phyloP scores from a whole-genome alignment of 495 filamentous ascomycete species.

The Poronia punctata region DNA sequence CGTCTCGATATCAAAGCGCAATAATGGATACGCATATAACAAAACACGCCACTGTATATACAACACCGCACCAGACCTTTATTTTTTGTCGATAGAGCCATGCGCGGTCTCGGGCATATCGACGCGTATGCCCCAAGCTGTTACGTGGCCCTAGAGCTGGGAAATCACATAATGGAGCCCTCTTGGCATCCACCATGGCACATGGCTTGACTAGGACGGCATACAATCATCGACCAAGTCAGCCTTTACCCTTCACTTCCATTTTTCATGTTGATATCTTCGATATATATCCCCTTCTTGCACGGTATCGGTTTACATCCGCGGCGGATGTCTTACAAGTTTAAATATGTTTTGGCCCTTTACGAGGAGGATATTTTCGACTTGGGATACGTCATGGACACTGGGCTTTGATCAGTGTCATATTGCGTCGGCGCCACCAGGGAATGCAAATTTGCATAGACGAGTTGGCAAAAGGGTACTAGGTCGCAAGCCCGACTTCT shows the following conservation, averaged over 20 bases:
- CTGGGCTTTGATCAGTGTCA: constrained; percentile 5
- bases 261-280: no score
- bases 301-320: no score
- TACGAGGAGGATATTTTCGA: constrained; percentile 6
- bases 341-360: neutral
- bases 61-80: neutral
- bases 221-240: neutral
- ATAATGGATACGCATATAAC: no score
- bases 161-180: neutral
- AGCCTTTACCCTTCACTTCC: neutral
- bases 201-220: neutral
- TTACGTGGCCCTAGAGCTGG: neutral
- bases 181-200: neutral
- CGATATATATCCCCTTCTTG: no score
- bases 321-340: constrained; percentile 20
- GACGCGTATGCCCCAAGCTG: neutral
- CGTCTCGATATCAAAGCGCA: no score
- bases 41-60: constrained; percentile 5
- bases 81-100: neutral
- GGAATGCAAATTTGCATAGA: constrained; percentile 3
- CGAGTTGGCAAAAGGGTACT: neutral
- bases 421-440: constrained; percentile 11
- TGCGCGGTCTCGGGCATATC: neutral
- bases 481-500: neutral
- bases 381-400: constrained; percentile 9